Base-by-base conservation (phyloP, 73 alveolate genomes). In the Breviolum minutum region DNA sequence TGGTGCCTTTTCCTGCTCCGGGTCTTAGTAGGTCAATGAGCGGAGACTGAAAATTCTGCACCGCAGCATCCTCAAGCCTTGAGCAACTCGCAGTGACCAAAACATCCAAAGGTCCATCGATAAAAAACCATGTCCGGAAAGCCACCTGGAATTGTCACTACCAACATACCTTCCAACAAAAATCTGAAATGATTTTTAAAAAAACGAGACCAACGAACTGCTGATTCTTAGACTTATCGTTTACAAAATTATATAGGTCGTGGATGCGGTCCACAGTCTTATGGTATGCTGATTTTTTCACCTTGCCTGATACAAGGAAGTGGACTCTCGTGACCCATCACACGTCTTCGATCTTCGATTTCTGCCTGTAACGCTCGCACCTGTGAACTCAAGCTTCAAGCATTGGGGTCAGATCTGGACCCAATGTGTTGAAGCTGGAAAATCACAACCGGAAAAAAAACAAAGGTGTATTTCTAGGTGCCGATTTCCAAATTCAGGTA, bases 1-100 rank as follows among this genome's bases (percentile, higher is more conserved):
- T 32, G 27, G n/a, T 22, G 82, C 96, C 96, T 90, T 54, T 63
- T 1, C 96, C 96, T 0, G 96, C 96, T 22, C 96, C 96, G 7
- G 86, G 96, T 64, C 73, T 90, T n/a, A 90, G 96, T 48, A 87
- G 87, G 26, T 90, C 96, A 61, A 90, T 90, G 87, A 90, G 96
- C 24, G 96, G 96, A 27, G 96, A 90, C 32, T 71, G 87, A 61
- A 90, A 90, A n/a, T 26, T 64, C 30, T 48, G 64, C 68, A 90
- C 96, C 26, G 82, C 82, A 8, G 54, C 70, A 17, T 90, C 96
- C 30, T 69, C 87, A 66, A 90, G 87, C 96, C 96, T 90, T 27
- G 54, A 40, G 54, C 54, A 40, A 40, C 0, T 0, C 54, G 3
- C 54, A 40, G 54, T 40, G 54, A 40, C 54, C 54, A 40, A 40